Evolutionary conservation across 371 early-diverging fungal species (phyloP).

Genomic region (Actinomucor elegans): DNA sequence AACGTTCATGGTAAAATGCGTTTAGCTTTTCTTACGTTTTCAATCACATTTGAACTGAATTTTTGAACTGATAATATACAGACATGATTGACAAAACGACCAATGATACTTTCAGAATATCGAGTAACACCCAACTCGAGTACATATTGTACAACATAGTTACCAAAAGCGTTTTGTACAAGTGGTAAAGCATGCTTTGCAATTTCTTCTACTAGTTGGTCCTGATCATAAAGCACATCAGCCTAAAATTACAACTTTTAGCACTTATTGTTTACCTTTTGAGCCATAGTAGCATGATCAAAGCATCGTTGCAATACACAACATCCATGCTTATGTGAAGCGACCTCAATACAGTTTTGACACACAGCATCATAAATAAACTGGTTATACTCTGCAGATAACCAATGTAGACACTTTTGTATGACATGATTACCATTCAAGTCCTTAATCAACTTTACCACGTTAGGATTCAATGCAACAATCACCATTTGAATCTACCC

Average conservation of each 20-base stretch:
- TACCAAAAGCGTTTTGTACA: constrained; percentile 95
- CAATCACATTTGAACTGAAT: constrained; percentile 92
- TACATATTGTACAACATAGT: constrained; percentile 98
- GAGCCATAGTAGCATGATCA: constrained; percentile 75
- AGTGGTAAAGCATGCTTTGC: constrained; percentile 74
- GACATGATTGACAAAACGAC: constrained; percentile 77
- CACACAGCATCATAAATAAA: constrained; percentile 91
- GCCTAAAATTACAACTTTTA: no score
- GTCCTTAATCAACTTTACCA: constrained; percentile 89
- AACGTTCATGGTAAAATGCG: no score
- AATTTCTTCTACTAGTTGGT: constrained; percentile 77
- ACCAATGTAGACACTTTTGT: constrained; percentile 90
- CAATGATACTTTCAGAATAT: constrained; percentile 71
- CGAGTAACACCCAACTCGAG: constrained; percentile 74
- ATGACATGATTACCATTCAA: constrained; percentile 98
- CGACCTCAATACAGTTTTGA: constrained; percentile 79
- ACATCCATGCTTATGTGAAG: constrained; percentile 97
- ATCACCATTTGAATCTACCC: constrained; percentile 72
- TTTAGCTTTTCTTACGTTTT: constrained; percentile 56
- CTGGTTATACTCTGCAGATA: constrained; percentile 75
- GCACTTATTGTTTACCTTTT: constrained; percentile 66
- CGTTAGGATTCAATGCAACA: constrained; percentile 70
- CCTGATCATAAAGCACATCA: no score
- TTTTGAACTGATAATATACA: constrained; percentile 83
- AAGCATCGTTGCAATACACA: constrained; percentile 97